Base-by-base conservation (phyloP, 78 protist genomes). In the Creolimax fragrantissima region DNA sequence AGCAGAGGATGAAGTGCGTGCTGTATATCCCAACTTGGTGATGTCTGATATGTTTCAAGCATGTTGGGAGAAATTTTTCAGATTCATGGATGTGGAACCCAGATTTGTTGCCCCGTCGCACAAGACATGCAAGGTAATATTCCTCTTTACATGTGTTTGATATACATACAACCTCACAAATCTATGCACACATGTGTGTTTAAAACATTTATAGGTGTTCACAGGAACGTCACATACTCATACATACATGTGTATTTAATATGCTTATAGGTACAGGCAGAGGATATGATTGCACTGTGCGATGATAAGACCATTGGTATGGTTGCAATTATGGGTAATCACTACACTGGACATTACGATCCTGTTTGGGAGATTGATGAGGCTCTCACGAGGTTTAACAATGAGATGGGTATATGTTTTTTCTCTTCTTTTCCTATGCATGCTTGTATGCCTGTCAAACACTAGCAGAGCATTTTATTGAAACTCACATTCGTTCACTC, bases 301-400 rank as follows among this genome's bases (percentile, higher is more conserved):
- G 86, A 83, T 24, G 42, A 83, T 5, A 83, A 83, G 42, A 83
- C 86, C 86, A 83, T 83, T 24, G 86, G 86, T 39, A 24, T 83
- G 90, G 45, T 35, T 11, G 85, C 44, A 32, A 88, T 32, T n/a
- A 7, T 88, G 47, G 90, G 90, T 45, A 84, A 4, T 5, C 3
- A 81, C 37, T 37, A 35, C 42, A 66, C 32, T 37, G 90, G 85
- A 7, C 6, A 45, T 90, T 74, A 45, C 92, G 84, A 81, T 7
- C 83, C 17, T 24, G 84, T 90, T 6, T 45, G 89, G 89, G 95
- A 91, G 3, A 42, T 86, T 41, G 42, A 84, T 37, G 91, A 58
- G 74, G 74, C 74, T 32, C 24, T 58, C 39, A 58, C 74, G 39
- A 58, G 24, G 24, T 24, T 58, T 24, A 58, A 58, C 74, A 58